Conservation (phyloP, 306 rosid genomes). For the Adenanthera pavonina region DNA sequence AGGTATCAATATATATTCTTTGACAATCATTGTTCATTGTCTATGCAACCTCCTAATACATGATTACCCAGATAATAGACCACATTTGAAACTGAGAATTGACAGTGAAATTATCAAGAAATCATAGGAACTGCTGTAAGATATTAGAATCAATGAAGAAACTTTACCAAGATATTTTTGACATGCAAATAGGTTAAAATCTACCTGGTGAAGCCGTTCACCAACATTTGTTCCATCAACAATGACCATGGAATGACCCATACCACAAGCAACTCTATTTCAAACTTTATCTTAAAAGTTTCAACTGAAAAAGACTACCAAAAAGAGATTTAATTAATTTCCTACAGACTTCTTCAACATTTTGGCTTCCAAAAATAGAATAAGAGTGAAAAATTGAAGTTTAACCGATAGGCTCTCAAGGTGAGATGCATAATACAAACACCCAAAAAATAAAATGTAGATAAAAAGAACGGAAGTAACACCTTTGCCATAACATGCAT, state of each 20-base stretch:
- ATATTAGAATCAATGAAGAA: neutral
- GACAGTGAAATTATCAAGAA: neutral
- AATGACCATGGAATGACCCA: constrained; percentile 82
- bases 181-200: neutral
- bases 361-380: neutral
- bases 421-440: neutral
- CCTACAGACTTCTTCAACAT: constrained; percentile 1
- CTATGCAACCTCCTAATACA: neutral
- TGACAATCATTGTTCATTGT: neutral
- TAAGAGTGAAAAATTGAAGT: neutral
- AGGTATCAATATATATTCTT: neutral
- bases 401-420: neutral
- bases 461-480: constrained; percentile 3
- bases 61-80: neutral
- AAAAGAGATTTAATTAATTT: neutral
- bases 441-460: neutral
- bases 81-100: constrained; percentile 6
- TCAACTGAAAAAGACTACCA: neutral
- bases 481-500: constrained; percentile 83
- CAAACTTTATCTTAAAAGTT: constrained; percentile 31
- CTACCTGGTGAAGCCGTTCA: constrained; percentile 89
- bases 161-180: neutral
- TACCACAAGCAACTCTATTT: constrained; percentile 89
- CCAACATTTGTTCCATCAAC: constrained; percentile 78
- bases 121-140: neutral